Evolutionary conservation across 306 rosid species (phyloP).

Genomic region (Herpetospermum pedunculosum): DNA sequence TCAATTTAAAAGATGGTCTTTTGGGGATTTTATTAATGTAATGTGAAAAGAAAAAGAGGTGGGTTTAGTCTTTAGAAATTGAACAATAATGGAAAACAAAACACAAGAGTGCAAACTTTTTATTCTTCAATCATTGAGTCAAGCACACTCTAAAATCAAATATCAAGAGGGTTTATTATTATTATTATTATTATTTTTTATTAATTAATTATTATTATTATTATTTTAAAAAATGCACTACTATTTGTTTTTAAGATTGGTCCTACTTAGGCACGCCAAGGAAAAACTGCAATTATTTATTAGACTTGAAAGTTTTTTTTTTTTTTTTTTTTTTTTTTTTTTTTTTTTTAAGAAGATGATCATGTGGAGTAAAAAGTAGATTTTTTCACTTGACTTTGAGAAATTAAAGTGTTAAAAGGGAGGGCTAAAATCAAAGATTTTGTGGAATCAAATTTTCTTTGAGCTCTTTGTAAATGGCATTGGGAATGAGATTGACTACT

Average conservation of each 20-base stretch:
- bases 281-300: neutral
- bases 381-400: slow-evolving; percentile 5
- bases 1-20: neutral
- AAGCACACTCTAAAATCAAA: slow-evolving; percentile 8
- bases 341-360: neutral
- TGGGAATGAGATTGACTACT: neutral
- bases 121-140: slow-evolving; percentile 2
- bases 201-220: neutral
- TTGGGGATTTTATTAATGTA: neutral
- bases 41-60: neutral
- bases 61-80: neutral
- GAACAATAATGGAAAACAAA: neutral
- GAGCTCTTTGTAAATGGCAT: neutral
- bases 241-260: neutral
- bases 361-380: neutral
- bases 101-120: neutral
- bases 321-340: neutral
- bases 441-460: neutral
- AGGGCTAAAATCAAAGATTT: neutral
- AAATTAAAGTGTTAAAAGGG: neutral
- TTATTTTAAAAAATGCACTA: neutral
- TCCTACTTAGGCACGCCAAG: slow-evolving; percentile 10
- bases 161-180: neutral
- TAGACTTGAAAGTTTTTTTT: neutral
- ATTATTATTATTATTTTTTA: neutral